Evolutionary conservation across 139 green algal species (phyloP).

Genomic region (Ettlia oleoabundans): DNA sequence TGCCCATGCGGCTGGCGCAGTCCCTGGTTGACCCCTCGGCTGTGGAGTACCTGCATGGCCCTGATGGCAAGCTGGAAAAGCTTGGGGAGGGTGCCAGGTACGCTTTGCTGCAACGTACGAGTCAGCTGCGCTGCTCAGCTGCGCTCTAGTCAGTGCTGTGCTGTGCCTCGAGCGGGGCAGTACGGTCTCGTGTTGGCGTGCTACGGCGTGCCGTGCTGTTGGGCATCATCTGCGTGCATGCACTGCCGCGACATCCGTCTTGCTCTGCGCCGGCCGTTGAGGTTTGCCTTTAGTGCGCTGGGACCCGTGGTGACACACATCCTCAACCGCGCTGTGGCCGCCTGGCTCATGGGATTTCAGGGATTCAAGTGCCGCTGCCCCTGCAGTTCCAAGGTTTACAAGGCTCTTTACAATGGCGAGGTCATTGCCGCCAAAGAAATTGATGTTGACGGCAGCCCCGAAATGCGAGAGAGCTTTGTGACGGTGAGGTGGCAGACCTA

Average conservation of each 20-base stretch:
- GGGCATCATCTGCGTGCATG: too few species aligned
- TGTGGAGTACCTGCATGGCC: background rate
- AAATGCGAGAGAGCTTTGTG: background rate
- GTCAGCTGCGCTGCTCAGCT: too few species aligned
- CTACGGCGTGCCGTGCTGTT: too few species aligned
- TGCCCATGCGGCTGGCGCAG: background rate
- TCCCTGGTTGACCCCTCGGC: background rate
- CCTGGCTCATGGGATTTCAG: background rate
- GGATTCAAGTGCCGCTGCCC: background rate
- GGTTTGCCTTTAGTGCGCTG: too few species aligned
- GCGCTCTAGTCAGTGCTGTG: too few species aligned
- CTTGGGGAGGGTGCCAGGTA: background rate
- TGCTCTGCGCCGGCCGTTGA: background rate
- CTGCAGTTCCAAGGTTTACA: background rate
- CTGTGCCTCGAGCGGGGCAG: too few species aligned
- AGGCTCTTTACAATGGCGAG: background rate
- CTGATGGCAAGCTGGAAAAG: background rate
- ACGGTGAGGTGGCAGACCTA: background rate
- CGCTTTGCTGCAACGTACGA: too few species aligned
- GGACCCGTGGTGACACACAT: too few species aligned
- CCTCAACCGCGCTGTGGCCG: background rate
- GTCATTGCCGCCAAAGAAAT: background rate
- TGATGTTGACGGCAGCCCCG: background rate
- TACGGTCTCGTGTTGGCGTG: too few species aligned
- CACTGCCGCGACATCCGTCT: too few species aligned